Conservation (phyloP, 1,284 basidiomycete genomes). For the Boletus hoseneyae region DNA sequence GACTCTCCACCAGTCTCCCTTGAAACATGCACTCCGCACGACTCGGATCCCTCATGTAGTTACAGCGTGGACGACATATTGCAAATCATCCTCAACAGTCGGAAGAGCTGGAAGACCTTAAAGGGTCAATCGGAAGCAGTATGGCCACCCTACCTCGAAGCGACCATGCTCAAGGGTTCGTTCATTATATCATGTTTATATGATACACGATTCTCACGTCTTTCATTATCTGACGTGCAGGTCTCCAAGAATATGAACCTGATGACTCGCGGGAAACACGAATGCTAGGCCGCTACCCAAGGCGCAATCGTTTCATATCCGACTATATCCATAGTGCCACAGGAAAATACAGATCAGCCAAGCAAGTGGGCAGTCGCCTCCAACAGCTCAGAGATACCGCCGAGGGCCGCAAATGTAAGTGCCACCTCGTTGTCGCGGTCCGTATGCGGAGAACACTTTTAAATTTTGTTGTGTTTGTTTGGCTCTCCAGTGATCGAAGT, state of each 20-base stretch:
- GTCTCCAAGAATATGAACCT: constrained; percentile 61
- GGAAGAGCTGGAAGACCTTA: constrained; percentile 72
- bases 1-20: constrained; percentile 5
- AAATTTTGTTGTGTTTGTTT: constrained; percentile 29
- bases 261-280: constrained; percentile 66
- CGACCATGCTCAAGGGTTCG: constrained; percentile 67
- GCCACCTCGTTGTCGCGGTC: constrained; percentile 12
- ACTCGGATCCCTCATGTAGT: constrained; percentile 8
- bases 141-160: constrained; percentile 74
- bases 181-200: constrained; percentile 7
- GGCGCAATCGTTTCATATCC: constrained; percentile 71
- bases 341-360: constrained; percentile 60
- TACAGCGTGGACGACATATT: constrained; percentile 45
- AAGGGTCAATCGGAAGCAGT: constrained; percentile 63
- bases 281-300: constrained; percentile 66
- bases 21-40: constrained; percentile 10
- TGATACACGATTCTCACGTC: constrained; percentile 20
- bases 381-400: constrained; percentile 69
- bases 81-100: constrained; percentile 60
- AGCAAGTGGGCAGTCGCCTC: constrained; percentile 70
- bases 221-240: constrained; percentile 20
- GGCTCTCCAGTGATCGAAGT: constrained; percentile 33
- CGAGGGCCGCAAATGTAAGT: constrained; percentile 62
- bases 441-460: constrained; percentile 31
- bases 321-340: constrained; percentile 64